Base-by-base conservation (phyloP, 768 basidiomycete species). In the Coprinopsis cinerea region DNA sequence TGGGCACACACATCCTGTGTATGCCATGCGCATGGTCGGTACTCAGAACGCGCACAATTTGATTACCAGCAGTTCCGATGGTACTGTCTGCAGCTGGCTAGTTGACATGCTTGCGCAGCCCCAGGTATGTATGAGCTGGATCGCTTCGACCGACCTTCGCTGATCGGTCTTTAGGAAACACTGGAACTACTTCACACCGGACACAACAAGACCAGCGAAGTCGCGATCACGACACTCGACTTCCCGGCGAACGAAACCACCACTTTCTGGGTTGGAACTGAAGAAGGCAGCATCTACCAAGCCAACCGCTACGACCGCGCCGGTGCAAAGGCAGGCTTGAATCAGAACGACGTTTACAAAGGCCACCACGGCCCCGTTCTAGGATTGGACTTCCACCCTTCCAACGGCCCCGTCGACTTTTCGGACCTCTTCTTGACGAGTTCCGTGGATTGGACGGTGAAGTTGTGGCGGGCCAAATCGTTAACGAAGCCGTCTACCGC, bases 101-200 rank as follows among this genome's bases (percentile, higher is more conserved):
- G 90, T 96, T 6, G 96, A 99, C 68, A 97, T 98, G 94, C 81
- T 99, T 36, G 93, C 96, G 1, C 90, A 95, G 61, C 96, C 96
- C 9, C 94, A 97, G 78, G 93, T 92, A 59, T 2, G 63, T 23
- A 24, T 11, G 18, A 34, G 9, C 4, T 32, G 39, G 18, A 30
- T 42, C 25, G 40, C 59, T 36, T 34, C 9, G 4, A 7, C 1
- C 11, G 25, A 47, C 5, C 10, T 43, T 27, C 27, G 11, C 11
- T 25, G 1, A 20, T 28, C 26, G n/a, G 39, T n/a, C 55, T 26
- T 2, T 54, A 97, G 90, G 96, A 99, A 85, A 91, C 92, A 2
- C 79, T 98, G 14, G 89, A 94, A 61, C 77, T 99, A 2, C 68
- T 87, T 2, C 91, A 94, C 57, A 78, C 85, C 1, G 91, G 89